phyloP scores from a whole-genome alignment of 768 basidiomycete genomes.

The Boletus sensibilis region DNA sequence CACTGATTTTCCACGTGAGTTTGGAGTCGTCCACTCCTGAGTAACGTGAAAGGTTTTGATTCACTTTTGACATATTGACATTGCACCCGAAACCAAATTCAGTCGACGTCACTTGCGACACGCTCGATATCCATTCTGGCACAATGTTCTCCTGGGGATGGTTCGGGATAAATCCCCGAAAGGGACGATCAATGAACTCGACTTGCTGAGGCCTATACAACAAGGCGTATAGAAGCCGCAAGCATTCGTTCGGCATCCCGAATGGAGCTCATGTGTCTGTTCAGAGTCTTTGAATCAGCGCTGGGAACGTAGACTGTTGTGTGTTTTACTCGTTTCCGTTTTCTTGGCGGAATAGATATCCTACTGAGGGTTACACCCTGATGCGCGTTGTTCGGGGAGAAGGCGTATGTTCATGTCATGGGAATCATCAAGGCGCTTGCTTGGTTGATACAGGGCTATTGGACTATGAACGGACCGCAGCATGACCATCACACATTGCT shows the following conservation, averaged over 20 bases:
- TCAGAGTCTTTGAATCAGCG: constrained; percentile 11
- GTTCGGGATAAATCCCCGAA: constrained; percentile 24
- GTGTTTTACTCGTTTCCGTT: neutral
- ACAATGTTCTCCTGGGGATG: constrained; percentile 22
- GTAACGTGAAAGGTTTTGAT: neutral
- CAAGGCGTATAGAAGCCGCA: constrained; percentile 14
- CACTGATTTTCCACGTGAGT: neutral
- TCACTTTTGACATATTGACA: neutral
- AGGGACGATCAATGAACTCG: constrained; percentile 28
- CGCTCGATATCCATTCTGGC: neutral
- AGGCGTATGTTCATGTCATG: too few species aligned
- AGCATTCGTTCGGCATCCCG: constrained; percentile 3
- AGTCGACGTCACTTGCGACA: neutral
- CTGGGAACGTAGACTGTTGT: neutral
- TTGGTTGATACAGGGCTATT: too few species aligned
- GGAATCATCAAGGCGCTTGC: too few species aligned
- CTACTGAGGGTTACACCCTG: too few species aligned
- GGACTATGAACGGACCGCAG: too few species aligned
- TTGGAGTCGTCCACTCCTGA: neutral
- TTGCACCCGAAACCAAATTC: neutral
- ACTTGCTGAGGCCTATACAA: constrained; percentile 22
- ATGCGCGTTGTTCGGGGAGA: too few species aligned
- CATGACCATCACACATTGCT: too few species aligned
- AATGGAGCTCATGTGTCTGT: constrained; percentile 1
- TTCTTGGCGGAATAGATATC: neutral